A percentile compares a stretch with the other conserved stretches of the same genome.
Evolutionary conservation across 1,284 basidiomycete genomes (phyloP).

Genomic region (Malassezia vespertilionis): DNA sequence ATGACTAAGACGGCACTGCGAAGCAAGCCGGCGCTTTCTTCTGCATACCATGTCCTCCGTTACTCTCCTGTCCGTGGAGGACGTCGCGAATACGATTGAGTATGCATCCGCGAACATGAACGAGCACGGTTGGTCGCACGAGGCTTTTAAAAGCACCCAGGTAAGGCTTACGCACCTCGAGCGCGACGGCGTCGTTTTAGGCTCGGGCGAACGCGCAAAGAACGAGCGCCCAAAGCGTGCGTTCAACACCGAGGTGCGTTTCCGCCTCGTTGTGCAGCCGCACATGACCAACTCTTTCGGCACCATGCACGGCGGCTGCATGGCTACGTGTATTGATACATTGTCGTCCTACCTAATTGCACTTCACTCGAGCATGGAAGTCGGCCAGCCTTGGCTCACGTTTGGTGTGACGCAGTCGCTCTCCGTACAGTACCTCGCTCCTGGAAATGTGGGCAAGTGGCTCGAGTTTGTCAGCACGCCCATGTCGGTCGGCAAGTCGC

Average conservation of each 20-base stretch:
- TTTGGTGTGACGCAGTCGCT: slow-evolving; percentile 41
- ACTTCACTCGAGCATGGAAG: slow-evolving; percentile 25
- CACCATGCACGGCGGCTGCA: slow-evolving; percentile 14
- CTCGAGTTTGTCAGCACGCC: slow-evolving; percentile 33
- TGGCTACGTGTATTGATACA: slow-evolving; percentile 10
- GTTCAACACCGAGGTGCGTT: neutral
- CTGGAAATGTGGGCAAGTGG: slow-evolving; percentile 27
- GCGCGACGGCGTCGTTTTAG: slow-evolving; percentile 14
- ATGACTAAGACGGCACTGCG: neutral
- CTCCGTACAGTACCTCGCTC: slow-evolving; percentile 33
- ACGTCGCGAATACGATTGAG: neutral
- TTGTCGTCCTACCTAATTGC: slow-evolving; percentile 12
- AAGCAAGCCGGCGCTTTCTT: neutral
- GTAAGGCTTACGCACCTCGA: neutral
- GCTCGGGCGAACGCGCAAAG: slow-evolving; percentile 2
- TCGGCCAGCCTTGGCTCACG: slow-evolving; percentile 30
- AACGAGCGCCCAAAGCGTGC: slow-evolving; percentile 13
- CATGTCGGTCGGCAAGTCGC: slow-evolving; percentile 25
- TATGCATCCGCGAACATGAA: neutral
- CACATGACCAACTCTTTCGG: slow-evolving; percentile 12
- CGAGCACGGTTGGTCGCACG: neutral
- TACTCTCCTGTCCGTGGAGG: slow-evolving; percentile 6
- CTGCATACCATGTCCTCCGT: neutral
- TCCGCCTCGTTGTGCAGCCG: slow-evolving; percentile 6
- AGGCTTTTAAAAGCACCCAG: neutral